phyloP scores from a whole-genome alignment of 148 eudicot genomes.

The Vaccinium macrocarpon region DNA sequence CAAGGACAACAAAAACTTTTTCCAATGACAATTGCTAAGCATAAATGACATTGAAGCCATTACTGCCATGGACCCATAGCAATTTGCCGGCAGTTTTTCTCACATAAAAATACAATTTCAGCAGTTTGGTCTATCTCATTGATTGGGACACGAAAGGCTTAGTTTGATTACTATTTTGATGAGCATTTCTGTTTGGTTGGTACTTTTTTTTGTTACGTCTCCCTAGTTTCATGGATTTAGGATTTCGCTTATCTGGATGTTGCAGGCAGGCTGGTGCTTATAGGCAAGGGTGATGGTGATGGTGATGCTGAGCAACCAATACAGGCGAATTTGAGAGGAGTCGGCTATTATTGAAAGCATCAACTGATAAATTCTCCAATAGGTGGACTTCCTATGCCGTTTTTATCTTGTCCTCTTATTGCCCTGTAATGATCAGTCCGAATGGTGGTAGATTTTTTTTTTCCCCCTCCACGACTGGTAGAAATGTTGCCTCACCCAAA shows the following conservation, averaged over 20 bases:
- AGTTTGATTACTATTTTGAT: neutral
- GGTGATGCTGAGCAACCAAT: constrained; percentile 30
- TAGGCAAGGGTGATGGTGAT: constrained; percentile 44
- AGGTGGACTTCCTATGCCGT: neutral
- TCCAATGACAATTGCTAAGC: neutral
- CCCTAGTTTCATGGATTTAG: neutral
- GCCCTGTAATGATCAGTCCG: neutral
- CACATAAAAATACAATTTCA: neutral
- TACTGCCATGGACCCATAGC: neutral
- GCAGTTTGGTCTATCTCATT: neutral
- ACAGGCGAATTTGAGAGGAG: constrained; percentile 40
- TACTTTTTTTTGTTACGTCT: neutral
- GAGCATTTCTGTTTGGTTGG: neutral
- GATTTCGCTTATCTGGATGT: neutral
- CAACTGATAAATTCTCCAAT: neutral
- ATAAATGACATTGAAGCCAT: neutral
- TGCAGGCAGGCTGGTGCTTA: constrained; percentile 61
- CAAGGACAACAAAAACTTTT: neutral
- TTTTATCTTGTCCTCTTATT: neutral
- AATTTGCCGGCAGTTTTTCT: neutral
- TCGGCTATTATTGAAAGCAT: constrained; percentile 51
- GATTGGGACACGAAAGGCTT: neutral
- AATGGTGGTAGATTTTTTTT: neutral
- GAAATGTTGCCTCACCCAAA: neutral
- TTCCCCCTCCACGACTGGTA: too few species aligned